These are phyloP conservation scores for Clitocybe nebularis DNA, from an alignment of 1,284 basidiomycete species.

Conservation along the genomic window DNA sequence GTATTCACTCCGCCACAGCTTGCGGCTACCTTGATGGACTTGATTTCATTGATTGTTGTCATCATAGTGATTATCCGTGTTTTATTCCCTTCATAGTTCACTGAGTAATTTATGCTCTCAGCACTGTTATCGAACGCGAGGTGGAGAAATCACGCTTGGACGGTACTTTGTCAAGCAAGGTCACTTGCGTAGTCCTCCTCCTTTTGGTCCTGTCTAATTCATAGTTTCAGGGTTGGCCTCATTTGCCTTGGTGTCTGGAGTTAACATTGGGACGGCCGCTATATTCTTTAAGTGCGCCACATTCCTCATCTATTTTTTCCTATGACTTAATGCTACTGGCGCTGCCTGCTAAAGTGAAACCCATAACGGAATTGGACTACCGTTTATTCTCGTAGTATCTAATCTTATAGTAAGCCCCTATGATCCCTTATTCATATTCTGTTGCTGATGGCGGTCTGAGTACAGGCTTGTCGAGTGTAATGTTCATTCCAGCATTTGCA, in stretches of 20 bases:
- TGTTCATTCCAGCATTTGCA: neutral
- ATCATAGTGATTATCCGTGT: constrained; percentile 26
- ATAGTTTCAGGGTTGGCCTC: constrained; percentile 17
- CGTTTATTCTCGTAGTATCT: constrained; percentile 21
- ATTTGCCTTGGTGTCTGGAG: constrained; percentile 16
- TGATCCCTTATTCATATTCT: neutral
- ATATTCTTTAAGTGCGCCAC: constrained; percentile 21
- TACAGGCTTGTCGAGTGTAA: constrained; percentile 25
- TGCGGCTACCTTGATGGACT: constrained; percentile 28
- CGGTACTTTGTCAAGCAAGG: constrained; percentile 28
- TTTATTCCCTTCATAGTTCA: neutral
- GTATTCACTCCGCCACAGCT: constrained; percentile 11
- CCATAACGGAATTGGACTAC: constrained; percentile 23
- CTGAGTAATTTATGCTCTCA: neutral
- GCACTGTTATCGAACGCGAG: constrained; percentile 25
- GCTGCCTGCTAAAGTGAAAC: constrained; percentile 12
- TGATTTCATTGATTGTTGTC: constrained; percentile 26
- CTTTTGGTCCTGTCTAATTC: neutral
- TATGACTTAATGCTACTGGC: neutral
- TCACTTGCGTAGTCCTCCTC: neutral
- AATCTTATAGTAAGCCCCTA: constrained; percentile 21
- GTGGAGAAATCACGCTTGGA: constrained; percentile 21
- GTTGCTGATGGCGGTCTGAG: neutral
- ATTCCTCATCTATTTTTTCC: neutral
- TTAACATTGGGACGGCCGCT: constrained; percentile 18